phyloP scores from a whole-genome alignment of 345 rosid species.

The Brassica juncea region DNA sequence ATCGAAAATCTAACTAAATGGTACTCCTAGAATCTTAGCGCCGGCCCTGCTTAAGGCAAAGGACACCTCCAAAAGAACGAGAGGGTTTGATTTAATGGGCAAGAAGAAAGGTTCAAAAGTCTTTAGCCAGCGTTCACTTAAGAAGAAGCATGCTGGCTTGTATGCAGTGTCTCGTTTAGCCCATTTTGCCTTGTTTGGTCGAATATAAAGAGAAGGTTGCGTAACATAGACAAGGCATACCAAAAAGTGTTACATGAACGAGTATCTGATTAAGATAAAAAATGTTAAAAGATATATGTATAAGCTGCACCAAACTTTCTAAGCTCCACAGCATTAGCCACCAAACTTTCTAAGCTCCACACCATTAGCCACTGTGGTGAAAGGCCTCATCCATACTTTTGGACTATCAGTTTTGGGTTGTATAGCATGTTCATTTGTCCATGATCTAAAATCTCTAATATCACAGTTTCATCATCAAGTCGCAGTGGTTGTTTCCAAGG shows the following conservation, averaged over 20 bases:
- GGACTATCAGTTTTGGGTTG: constrained; percentile 60
- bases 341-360: no score
- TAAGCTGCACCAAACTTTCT: no score
- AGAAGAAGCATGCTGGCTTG: background rate
- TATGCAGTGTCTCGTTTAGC: background rate
- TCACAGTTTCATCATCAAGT: constrained; percentile 55
- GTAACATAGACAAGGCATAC: no score
- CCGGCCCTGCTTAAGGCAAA: no score
- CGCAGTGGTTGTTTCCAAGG: constrained; percentile 92
- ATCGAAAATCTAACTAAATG: no score
- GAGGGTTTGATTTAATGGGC: background rate
- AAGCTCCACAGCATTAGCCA: no score
- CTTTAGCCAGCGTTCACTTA: background rate
- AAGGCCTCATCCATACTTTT: constrained; percentile 49
- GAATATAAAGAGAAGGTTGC: no score
- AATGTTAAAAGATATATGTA: no score
- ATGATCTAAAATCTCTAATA: constrained; percentile 76
- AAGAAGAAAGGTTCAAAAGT: background rate
- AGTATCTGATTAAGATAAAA: no score
- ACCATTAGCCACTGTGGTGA: constrained; percentile 7
- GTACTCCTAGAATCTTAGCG: no score
- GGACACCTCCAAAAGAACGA: background rate
- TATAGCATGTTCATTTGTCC: constrained; percentile 76
- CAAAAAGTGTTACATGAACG: no score
- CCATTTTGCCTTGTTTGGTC: background rate